These are phyloP conservation scores for Fusarium dlaminii DNA, from an alignment of 2,329 filamentous ascomycete species.

Conservation along the genomic window DNA sequence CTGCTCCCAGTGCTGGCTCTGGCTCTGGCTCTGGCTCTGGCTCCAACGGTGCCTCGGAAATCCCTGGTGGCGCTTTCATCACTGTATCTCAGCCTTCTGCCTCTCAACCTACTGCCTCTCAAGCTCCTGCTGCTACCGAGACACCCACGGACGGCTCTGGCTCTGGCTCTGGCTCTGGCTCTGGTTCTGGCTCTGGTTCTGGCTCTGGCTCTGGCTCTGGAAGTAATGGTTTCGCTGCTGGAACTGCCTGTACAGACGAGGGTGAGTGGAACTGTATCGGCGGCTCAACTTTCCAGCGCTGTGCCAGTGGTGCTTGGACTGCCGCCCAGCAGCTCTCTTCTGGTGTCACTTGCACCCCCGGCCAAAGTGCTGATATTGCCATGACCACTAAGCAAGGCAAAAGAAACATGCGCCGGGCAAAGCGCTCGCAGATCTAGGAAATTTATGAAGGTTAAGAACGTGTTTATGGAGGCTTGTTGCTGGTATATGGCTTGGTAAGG, in stretches of 20 bases:
- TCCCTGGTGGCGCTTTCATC: constrained; percentile 55
- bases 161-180: not conserved
- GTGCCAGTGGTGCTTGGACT: constrained; percentile 63
- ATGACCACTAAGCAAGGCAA: constrained; percentile 43
- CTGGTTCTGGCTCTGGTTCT: too few species aligned
- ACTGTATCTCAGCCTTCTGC: constrained; percentile 42
- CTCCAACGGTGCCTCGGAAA: rapidly evolving
- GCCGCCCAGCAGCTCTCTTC: constrained; percentile 52
- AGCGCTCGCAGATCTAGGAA: too few species aligned
- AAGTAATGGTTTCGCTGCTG: constrained; percentile 48
- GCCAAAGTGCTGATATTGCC: constrained; percentile 52
- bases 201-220: constrained; percentile 28
- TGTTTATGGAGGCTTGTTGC: not conserved
- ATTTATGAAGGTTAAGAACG: too few species aligned
- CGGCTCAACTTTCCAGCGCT: constrained; percentile 63
- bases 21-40: not conserved
- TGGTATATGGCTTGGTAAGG: not conserved
- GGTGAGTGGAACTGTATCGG: constrained; percentile 65
- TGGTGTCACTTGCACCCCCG: constrained; percentile 57
- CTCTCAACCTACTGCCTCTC: constrained; percentile 17
- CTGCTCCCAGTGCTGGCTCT: not conserved
- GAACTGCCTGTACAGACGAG: constrained; percentile 57
- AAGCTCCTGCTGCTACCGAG: not conserved
- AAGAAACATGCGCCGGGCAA: constrained; percentile 37
- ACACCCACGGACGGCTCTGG: not conserved